These are phyloP conservation scores for Sonneratia caseolaris DNA, from an alignment of 345 rosid genomes.

Conservation along the genomic window DNA sequence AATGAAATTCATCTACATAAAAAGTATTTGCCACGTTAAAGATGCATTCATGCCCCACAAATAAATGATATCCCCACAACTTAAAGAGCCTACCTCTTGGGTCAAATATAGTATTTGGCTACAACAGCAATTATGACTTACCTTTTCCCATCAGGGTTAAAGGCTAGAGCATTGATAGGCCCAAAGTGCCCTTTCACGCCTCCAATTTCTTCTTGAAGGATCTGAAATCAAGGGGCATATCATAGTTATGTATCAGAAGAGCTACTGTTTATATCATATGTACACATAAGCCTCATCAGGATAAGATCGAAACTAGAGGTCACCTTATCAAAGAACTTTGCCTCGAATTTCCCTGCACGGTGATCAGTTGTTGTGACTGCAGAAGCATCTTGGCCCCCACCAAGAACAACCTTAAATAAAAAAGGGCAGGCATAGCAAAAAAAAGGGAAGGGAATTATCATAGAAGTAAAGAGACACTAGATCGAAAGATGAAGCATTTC, in stretches of 20 bases:
- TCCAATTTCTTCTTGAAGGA: constrained; percentile 86
- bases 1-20: not conserved
- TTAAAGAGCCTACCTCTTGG: not conserved
- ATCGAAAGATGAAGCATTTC: not conserved
- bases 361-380: constrained; percentile 95
- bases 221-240: constrained; percentile 21
- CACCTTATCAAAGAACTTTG: constrained; percentile 87
- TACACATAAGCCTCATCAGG: not conserved
- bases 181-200: constrained; percentile 99
- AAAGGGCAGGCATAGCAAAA: not conserved
- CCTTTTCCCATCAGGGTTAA: constrained; percentile 95
- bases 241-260: not conserved
- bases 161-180: constrained; percentile 91
- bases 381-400: constrained; percentile 99
- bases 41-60: not conserved
- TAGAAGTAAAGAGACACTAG: too few relatives aligned
- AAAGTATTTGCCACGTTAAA: not conserved
- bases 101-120: too few relatives aligned
- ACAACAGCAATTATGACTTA: constrained; percentile 11
- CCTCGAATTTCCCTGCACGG: constrained; percentile 97
- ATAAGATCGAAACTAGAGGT: not conserved
- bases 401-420: constrained; percentile 70
- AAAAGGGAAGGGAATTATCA: not conserved
- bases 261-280: not conserved
- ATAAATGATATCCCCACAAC: too few relatives aligned